These are phyloP conservation scores for Ceratocystis lukuohia DNA, from an alignment of 2,329 filamentous ascomycete species.

Conservation along the genomic window DNA sequence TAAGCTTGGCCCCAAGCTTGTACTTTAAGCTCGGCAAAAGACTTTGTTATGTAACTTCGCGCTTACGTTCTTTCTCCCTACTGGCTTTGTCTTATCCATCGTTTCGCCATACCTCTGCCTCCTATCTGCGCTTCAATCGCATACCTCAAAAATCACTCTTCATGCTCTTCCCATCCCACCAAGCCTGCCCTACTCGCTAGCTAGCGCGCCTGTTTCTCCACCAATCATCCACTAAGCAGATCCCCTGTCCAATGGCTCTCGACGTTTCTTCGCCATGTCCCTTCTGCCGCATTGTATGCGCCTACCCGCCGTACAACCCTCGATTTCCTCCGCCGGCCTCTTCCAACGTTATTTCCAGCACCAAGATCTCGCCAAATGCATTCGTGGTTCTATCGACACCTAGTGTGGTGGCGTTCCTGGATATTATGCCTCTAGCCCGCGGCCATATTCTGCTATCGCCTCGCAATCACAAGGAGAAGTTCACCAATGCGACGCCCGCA, in stretches of 20 bases:
- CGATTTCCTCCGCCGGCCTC: conserved; percentile 30
- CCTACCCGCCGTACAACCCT: conserved; percentile 37
- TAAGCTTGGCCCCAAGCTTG: not conserved
- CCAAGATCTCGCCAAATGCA: conserved; percentile 31
- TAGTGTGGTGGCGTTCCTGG: conserved; percentile 71
- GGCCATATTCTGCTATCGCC: conserved; percentile 78
- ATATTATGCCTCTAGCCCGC: conserved; percentile 74
- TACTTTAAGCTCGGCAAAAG: not conserved
- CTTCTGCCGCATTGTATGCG: conserved; percentile 46
- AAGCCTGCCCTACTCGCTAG: too few relatives aligned
- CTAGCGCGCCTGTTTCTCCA: not conserved
- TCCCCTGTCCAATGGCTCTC: not conserved
- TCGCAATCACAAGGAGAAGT: conserved; percentile 61
- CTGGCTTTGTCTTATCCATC: not conserved
- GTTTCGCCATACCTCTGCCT: not conserved
- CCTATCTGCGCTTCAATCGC: not conserved
- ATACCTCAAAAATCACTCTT: too few relatives aligned
- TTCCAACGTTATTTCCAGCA: conserved; percentile 24
- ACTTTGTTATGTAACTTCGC: too few relatives aligned
- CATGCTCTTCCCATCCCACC: too few relatives aligned
- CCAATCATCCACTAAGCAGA: not conserved
- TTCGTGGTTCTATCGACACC: conserved; percentile 67
- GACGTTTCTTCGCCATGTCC: conserved; percentile 32
- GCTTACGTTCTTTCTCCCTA: too few relatives aligned
- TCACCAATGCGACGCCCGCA: conserved; percentile 44